Base-by-base conservation (phyloP, 352 stramenopile species). In the Pythium coloratum region DNA sequence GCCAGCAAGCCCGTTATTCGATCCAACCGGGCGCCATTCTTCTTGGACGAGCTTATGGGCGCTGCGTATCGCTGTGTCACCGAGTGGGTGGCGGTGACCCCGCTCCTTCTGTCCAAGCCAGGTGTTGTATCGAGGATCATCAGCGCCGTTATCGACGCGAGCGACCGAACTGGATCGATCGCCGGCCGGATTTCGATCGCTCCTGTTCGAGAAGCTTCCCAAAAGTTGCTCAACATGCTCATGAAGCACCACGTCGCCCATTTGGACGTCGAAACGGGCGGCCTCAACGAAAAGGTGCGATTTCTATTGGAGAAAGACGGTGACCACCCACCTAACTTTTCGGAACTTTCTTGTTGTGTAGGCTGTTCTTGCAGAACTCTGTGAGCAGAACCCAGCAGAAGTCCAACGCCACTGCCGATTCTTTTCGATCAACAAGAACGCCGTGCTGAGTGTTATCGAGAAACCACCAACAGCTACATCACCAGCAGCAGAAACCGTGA, bases 181-280 rank as follows among this genome's bases (percentile, higher is more conserved):
- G 76, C 76, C 13, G 79, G 78, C 2, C 80, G 82, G 61, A 80
- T 62, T 30, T 78, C 80, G 0, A 76, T 76, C 6, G 69, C 84
- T 62, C 77, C 82, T 8, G 82, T 89, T 12, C 88, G 86, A 3
- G 81, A 91, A 40, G 83, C 86, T 42, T 86, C 88, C 9, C 84
- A 94, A 61, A 89, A 92, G 56, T 61, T 96, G 10, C 74, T 94
- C 16, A 92, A 89, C 59, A 93, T 92, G 81, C 67, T 96, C 36
- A 91, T 96, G 80, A 96, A 96, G 64, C 86, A 94, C 62, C 88
- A 96, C 62, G 78, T 88, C n/a, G 84, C 83, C 1, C 78, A 88
- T 56, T 77, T 79, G 0, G 77, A 81, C 56, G 76, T 76, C 16
- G 71, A 72, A 53, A 69, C 62, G 0, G 61, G 57, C 24, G 56